phyloP scores from a whole-genome alignment of 2,329 filamentous ascomycete species.

The Penicillium sp. region DNA sequence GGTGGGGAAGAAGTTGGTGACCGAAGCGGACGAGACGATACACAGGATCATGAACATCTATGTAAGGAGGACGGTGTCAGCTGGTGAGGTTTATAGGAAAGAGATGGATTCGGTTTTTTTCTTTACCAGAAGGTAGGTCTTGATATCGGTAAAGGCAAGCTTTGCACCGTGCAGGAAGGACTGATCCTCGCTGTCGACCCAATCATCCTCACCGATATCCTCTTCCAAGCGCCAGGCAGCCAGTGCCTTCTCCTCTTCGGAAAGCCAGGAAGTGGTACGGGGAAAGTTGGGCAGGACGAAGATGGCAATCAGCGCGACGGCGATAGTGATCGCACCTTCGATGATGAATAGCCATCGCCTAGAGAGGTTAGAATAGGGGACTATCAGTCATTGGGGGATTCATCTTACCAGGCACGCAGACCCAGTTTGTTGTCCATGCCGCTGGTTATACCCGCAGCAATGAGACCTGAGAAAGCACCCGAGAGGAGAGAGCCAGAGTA shows the following conservation, averaged over 20 bases:
- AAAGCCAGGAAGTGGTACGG: constrained; percentile 62
- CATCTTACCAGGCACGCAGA: constrained; percentile 55
- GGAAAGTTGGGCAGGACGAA: constrained; percentile 71
- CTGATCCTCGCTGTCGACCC: constrained; percentile 60
- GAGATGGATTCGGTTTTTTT: too few species aligned
- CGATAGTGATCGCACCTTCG: constrained; percentile 67
- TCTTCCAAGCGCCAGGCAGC: constrained; percentile 66
- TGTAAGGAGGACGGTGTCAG: not conserved
- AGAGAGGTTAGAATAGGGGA: constrained; percentile 31
- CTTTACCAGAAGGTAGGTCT: constrained; percentile 63
- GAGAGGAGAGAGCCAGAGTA: constrained; percentile 69
- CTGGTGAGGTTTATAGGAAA: not conserved
- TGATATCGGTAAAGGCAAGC: constrained; percentile 61
- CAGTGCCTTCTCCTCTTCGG: constrained; percentile 60
- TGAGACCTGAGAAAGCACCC: constrained; percentile 70
- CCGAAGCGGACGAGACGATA: constrained; percentile 60
- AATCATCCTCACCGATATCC: constrained; percentile 68
- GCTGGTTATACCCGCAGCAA: constrained; percentile 67
- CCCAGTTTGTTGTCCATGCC: constrained; percentile 63
- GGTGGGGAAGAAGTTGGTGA: constrained; percentile 72
- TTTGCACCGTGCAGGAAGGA: constrained; percentile 55
- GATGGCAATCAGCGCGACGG: constrained; percentile 60
- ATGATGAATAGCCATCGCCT: constrained; percentile 69
- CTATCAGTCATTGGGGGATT: not conserved
- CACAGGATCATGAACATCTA: constrained; percentile 62